Base-by-base conservation (phyloP, 1,284 basidiomycete genomes). In the Ceratobasidium theobromae region DNA sequence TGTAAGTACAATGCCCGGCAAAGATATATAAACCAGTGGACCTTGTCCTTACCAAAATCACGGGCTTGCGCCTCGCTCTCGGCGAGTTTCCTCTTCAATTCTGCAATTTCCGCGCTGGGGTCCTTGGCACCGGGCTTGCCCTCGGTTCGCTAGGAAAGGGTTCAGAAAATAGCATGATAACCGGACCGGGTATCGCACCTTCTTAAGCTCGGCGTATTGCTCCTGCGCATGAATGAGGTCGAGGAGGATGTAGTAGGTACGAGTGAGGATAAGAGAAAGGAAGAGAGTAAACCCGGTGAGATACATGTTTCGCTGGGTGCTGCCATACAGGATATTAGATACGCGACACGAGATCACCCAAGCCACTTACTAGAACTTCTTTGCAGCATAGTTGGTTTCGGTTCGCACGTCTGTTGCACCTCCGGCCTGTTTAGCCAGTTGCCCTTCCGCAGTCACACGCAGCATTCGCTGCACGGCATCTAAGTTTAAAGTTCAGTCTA, bases 391-490 rank as follows among this genome's bases (percentile, higher is more conserved):
- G 76, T 86, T 92, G 46, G 91, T 90, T 76, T 97, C 94, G 1
- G 86, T 85, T 58, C 89, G 83, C 3, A 86, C 84, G 73, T 94
- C 89, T 32, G 84, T 79, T 65, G 79, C 76, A 30, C 82, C 82
- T 49, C 80, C 81, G 30, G 82, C 82, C 49, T 80, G 75, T 74
- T 89, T 92, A 16, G 89, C 86, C 23, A 84, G 74, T 46, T 95
- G 88, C 0, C 84, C 78, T 77, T 93, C 89, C 3, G 85, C 82
- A 16, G 88, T 87, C 40, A 96, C 87, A 67, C 92, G 86, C 80
- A 90, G 86, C 91, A 97, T 95, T 70, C 95, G 84, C 77, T 98
- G 95, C 45, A 96, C 81, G 27, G 95, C 93, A 72, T 98, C 95
- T 70, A 46, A 80, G 75, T 71, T 81, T 81, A 18, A 78, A 21